phyloP scores from a whole-genome alignment of 176 grass and related monocot genomes.

The bread wheat (Triticum aestivum) region IWGSC_CS_RefSeq_v2.1 NC_057813.1:144853301-144853800 shows the following conservation, averaged over 20 bases:
- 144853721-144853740: neutral
- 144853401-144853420: too few species aligned
- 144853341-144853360: too few species aligned
- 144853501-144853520: constrained; percentile 71
- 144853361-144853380: too few species aligned
- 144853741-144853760: neutral
- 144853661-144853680: constrained; percentile 82
- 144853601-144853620: constrained; percentile 50
- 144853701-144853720: constrained; percentile 47
- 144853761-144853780: too few species aligned
- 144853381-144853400: too few species aligned
- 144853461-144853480: too few species aligned
- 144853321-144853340: too few species aligned
- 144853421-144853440: too few species aligned
- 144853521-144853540: constrained; percentile 96
- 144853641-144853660: constrained; percentile 26
- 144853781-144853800: too few species aligned
- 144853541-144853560: constrained; percentile 40
- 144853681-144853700: constrained; percentile 90
- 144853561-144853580: constrained; percentile 44
- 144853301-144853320: too few species aligned
- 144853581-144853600: constrained; percentile 86
- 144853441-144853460: too few species aligned
- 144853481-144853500: constrained; percentile 69
- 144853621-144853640: constrained; percentile 46